Conservation (phyloP, 2,329 filamentous ascomycete species). For the Neoascochyta sp. region DNA sequence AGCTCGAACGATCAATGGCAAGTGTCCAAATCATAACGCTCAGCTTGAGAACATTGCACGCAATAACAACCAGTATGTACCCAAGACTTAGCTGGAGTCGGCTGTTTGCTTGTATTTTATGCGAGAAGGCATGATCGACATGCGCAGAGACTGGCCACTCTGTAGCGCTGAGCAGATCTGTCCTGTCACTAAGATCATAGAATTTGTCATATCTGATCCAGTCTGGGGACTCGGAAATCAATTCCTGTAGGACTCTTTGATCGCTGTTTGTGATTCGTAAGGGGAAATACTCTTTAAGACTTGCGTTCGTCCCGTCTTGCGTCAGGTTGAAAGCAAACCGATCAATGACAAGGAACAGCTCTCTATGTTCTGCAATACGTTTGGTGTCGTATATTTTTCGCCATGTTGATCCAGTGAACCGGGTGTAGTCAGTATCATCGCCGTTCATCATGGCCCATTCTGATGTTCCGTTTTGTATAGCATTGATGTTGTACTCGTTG, state of each 20-base stretch:
- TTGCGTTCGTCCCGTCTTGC: background rate
- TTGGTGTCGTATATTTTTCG: slow-evolving; percentile 1
- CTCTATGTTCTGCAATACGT: slow-evolving; percentile 6
- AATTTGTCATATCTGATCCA: slow-evolving; percentile 1
- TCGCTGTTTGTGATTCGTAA: no score
- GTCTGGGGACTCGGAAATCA: background rate
- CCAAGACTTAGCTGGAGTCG: slow-evolving; percentile 14
- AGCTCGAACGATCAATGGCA: slow-evolving; percentile 5
- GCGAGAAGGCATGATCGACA: slow-evolving; percentile 7
- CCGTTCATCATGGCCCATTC: background rate
- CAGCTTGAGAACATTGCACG: slow-evolving; percentile 17
- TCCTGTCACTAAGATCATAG: no score
- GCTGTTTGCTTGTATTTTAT: slow-evolving; percentile 1
- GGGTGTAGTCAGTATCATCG: background rate
- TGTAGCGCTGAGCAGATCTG: background rate
- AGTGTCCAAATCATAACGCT: slow-evolving; percentile 11
- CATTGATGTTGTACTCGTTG: slow-evolving; percentile 13
- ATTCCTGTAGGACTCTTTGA: background rate
- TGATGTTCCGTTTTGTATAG: slow-evolving; percentile 5
- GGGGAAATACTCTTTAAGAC: background rate
- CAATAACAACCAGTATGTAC: slow-evolving; percentile 17
- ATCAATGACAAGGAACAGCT: slow-evolving; percentile 9
- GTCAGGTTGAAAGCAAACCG: slow-evolving; percentile 1
- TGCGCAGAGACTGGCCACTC: slow-evolving; percentile 1
- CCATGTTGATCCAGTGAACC: slow-evolving; percentile 1